phyloP scores from a whole-genome alignment of 176 grass and related monocot species.

The Rhynchospora breviuscula region DNA sequence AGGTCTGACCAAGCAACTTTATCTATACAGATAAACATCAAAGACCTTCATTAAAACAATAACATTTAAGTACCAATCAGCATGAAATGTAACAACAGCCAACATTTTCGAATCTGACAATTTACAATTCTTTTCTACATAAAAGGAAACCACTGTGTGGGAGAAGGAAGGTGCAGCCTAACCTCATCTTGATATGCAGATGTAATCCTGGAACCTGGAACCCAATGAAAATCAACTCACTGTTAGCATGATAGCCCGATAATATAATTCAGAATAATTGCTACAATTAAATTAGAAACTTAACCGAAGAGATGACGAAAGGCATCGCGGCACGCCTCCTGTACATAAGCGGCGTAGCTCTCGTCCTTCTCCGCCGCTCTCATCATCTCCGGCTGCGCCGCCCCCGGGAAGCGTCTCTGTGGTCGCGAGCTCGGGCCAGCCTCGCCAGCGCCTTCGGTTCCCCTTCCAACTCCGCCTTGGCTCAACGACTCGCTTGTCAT shows the following conservation, averaged over 20 bases:
- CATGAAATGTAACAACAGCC: neutral
- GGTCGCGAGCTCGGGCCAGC: conserved; percentile 47
- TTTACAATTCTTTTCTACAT: neutral
- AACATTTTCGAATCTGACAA: neutral
- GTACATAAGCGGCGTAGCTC: conserved; percentile 76
- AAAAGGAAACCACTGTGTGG: neutral
- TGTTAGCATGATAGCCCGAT: neutral
- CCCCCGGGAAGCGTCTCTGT: conserved; percentile 45
- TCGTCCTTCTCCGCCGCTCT: conserved; percentile 97
- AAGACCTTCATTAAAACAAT: conserved; percentile 10
- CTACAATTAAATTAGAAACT: neutral
- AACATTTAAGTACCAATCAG: neutral
- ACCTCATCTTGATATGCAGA: conserved; percentile 92
- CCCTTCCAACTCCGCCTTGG: neutral
- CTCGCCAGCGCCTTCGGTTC: conserved; percentile 28
- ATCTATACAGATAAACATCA: conserved; percentile 49
- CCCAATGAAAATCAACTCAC: conserved; percentile 19
- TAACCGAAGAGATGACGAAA: conserved; percentile 84
- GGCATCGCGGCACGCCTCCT: conserved; percentile 92
- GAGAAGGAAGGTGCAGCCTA: conserved; percentile 9
- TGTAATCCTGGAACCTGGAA: conserved; percentile 72
- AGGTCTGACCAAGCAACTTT: conserved; percentile 87
- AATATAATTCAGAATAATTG: neutral
- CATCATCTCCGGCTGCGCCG: conserved; percentile 98
- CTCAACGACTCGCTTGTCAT: conserved; percentile 36